A percentile compares a stretch with the other conserved stretches of the same genome.
phyloP scores from a whole-genome alignment of 1,139 yeast species.

The Suhomyces choctaworum region DNA sequence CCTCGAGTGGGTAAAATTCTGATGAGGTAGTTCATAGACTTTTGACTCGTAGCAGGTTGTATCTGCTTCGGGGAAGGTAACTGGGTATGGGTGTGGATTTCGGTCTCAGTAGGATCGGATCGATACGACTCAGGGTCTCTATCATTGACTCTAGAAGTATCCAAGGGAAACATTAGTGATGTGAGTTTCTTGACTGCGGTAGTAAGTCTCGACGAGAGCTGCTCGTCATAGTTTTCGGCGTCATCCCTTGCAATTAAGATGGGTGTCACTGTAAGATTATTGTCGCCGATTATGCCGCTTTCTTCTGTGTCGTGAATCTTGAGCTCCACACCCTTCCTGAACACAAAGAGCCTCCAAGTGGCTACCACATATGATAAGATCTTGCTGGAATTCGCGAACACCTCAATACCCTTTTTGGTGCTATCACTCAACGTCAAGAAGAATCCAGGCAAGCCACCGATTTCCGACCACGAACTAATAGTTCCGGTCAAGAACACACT shows the following conservation, averaged over 20 bases:
- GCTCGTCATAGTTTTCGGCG: slow-evolving; percentile 1
- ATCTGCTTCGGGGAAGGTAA: slow-evolving; percentile 29
- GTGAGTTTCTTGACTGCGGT: slow-evolving; percentile 33
- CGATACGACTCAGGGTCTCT: slow-evolving; percentile 42
- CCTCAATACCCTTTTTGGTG: slow-evolving; percentile 52
- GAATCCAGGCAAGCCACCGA: slow-evolving; percentile 91
- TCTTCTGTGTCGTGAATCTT: slow-evolving; percentile 39
- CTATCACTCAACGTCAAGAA: slow-evolving; percentile 84
- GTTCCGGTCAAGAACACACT: slow-evolving; percentile 77
- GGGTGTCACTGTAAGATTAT: slow-evolving; percentile 53
- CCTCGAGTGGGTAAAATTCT: slow-evolving; percentile 74
- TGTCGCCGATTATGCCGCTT: slow-evolving; percentile 46
- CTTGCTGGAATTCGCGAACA: slow-evolving; percentile 38
- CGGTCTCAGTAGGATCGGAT: slow-evolving; percentile 41
- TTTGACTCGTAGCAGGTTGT: slow-evolving; percentile 24
- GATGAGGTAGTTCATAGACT: slow-evolving; percentile 58
- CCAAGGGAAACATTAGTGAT: slow-evolving; percentile 53
- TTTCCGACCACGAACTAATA: slow-evolving; percentile 61
- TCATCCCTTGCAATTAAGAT: slow-evolving; percentile 33
- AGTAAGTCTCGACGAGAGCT: slow-evolving; percentile 7
- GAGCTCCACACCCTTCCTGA: slow-evolving; percentile 70
- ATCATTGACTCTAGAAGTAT: slow-evolving; percentile 37
- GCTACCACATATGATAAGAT: slow-evolving; percentile 58
- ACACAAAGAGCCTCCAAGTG: slow-evolving; percentile 89
- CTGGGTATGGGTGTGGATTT: slow-evolving; percentile 44